Conservation (phyloP, 768 basidiomycete species). For the Cytidiella melzeri region DNA sequence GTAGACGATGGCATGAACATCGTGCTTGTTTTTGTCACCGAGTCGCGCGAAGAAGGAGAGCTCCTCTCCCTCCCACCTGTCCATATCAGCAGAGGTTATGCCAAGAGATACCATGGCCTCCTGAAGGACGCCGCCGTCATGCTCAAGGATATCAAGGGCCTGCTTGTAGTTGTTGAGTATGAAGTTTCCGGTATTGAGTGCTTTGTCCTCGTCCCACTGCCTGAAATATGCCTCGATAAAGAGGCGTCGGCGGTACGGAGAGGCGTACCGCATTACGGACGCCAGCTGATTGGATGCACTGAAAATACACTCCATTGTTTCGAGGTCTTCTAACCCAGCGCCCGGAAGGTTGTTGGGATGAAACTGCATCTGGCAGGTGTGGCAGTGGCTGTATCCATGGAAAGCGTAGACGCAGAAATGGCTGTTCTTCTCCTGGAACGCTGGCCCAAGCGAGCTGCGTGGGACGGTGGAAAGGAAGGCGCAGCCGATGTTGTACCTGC, state of each 20-base stretch:
- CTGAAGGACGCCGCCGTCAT: conserved; percentile 1
- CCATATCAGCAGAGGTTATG: too few species aligned
- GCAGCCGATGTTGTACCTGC: too few species aligned
- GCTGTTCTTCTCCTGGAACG: too few species aligned
- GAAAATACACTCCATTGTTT: conserved; percentile 16
- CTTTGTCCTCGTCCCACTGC: too few species aligned
- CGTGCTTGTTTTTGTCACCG: too few species aligned
- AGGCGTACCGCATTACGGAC: conserved; percentile 21
- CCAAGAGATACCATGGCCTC: conserved; percentile 20
- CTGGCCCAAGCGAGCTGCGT: conserved; percentile 14
- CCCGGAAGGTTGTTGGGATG: conserved; percentile 21
- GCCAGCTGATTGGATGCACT: too few species aligned
- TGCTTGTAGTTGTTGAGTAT: too few species aligned
- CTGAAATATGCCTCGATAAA: conserved; percentile 29
- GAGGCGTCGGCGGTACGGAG: conserved; percentile 22
- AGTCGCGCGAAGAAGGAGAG: conserved; percentile 20
- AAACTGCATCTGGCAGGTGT: too few species aligned
- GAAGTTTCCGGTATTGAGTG: conserved; percentile 28
- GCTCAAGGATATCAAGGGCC: conserved; percentile 25
- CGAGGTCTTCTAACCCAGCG: conserved; percentile 29
- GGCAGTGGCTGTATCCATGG: too few species aligned
- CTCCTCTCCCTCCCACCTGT: conserved; percentile 20
- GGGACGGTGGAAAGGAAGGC: conserved; percentile 10
- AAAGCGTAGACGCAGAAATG: too few species aligned
- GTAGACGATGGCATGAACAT: too few species aligned